Percentiles rank a stretch among this genome's conserved stretches.
These are phyloP conservation scores for Lophiostoma macrostomum DNA, from an alignment of 495 filamentous ascomycete genomes.

Conservation along the genomic window DNA sequence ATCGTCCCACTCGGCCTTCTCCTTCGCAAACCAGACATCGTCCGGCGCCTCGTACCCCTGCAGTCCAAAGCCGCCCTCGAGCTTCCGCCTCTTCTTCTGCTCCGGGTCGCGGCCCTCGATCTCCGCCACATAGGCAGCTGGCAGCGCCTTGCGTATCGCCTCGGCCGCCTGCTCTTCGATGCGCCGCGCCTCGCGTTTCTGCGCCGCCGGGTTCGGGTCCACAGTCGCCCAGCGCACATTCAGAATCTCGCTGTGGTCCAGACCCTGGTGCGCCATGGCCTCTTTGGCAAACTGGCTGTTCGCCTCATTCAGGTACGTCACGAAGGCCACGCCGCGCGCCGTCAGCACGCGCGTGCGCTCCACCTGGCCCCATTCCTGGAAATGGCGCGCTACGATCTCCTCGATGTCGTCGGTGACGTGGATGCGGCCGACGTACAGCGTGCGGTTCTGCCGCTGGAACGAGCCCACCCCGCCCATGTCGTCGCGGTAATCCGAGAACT, in stretches of 20 bases:
- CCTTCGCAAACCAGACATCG: constrained; percentile 81
- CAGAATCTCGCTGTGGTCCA: constrained; percentile 86
- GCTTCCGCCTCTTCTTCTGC: constrained; percentile 79
- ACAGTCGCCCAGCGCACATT: constrained; percentile 97
- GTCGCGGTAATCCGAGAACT: constrained; percentile 81
- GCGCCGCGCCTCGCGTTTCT: constrained; percentile 82
- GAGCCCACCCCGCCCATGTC: constrained; percentile 95
- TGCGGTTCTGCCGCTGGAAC: constrained; percentile 88
- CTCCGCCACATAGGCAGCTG: constrained; percentile 87
- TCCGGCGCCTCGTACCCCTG: constrained; percentile 93
- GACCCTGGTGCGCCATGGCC: constrained; percentile 81
- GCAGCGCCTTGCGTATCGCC: constrained; percentile 85
- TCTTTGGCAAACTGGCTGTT: constrained; percentile 79
- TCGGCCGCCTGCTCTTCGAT: constrained; percentile 99
- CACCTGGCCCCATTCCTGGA: constrained; percentile 89
- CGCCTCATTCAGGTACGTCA: constrained; percentile 83
- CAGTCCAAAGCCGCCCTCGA: constrained; percentile 85
- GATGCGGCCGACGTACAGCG: constrained; percentile 88
- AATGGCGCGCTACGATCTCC: constrained; percentile 90
- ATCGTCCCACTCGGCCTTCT: constrained; percentile 43
- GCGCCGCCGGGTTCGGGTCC: constrained; percentile 93
- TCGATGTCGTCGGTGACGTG: constrained; percentile 98
- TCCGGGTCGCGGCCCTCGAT: constrained; percentile 88
- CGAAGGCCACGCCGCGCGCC: constrained; percentile 82
- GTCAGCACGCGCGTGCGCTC: constrained; percentile 71